Percentiles rank a stretch among this genome's conserved stretches.
Conservation (phyloP, 1,284 basidiomycete species). For the Lignosus rhinocerotis region DNA sequence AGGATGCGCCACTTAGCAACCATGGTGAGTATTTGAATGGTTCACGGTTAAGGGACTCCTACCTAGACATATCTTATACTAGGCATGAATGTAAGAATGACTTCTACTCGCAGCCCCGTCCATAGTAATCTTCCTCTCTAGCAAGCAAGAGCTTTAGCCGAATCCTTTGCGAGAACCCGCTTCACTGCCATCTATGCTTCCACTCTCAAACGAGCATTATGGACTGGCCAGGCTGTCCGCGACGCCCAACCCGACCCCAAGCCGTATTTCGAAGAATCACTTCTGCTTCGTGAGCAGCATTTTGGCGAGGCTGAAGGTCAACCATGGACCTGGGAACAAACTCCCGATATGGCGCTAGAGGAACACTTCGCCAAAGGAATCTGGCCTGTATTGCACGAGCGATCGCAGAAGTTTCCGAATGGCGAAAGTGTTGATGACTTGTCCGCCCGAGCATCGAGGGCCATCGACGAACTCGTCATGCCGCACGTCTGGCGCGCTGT, state of each 20-base stretch:
- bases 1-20: constrained; percentile 79
- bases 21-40: constrained; percentile 57
- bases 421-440: constrained; percentile 79
- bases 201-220: constrained; percentile 74
- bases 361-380: constrained; percentile 53
- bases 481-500: constrained; percentile 53
- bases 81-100: constrained; percentile 64
- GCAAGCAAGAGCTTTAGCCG: constrained; percentile 84
- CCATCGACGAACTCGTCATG: constrained; percentile 61
- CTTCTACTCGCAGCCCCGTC: background rate
- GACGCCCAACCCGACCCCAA: constrained; percentile 52
- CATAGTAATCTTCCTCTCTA: constrained; percentile 30
- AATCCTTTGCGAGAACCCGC: constrained; percentile 55
- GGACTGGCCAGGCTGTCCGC: constrained; percentile 67
- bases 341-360: constrained; percentile 39
- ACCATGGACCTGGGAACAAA: constrained; percentile 42
- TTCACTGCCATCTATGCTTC: constrained; percentile 80
- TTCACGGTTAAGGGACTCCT: background rate
- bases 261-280: constrained; percentile 53
- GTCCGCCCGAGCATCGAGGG: constrained; percentile 55
- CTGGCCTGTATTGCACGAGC: constrained; percentile 49
- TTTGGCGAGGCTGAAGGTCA: constrained; percentile 79
- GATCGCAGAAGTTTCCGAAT: constrained; percentile 62
- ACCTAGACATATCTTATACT: background rate
- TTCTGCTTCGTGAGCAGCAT: constrained; percentile 62